Evolutionary conservation across 768 basidiomycete species (phyloP), one percentile per base, ranked within the genome.

Genomic region (Mycena filopes): DNA sequence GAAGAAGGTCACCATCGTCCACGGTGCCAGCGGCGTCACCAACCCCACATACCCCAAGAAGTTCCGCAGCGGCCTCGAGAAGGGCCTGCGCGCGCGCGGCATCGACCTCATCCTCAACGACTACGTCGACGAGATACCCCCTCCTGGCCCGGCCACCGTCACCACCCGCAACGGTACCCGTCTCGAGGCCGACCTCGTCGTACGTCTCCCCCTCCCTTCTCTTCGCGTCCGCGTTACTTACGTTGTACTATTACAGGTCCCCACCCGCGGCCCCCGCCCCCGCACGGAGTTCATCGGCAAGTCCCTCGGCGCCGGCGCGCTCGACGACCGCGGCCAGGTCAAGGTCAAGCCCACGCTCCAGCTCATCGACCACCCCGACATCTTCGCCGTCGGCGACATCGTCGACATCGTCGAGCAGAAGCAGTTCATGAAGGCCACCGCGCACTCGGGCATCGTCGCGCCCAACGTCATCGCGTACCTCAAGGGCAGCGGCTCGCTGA

Each of bases 321-420:
- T 87, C 1, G 76, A 58, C 45, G 70, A 36, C 58, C 66, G 50
- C 76, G 83, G 65, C 68, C 74, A 62, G 38, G 78, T 90, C 66
- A 84, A 81, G 61, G 80, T 89, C 21, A 73, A 75, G 31, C 76
- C 83, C 1, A 87, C 84, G 12, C 77, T 90, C n/a, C 86, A 89
- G 71, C 72, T 90, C 4, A 71, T 64, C 18, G 75, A 75, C 1
- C 75, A 87, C 70, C 72, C 82, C 0, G 77, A 77, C 54, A 83
- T 90, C 26, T 90, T 87, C 66, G 89, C 88, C 0, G 73, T 78
- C 7, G 89, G 89, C 2, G 89, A 90, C 68, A 79, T 86, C 56
- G 81, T 84, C 60, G 84, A 87, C 49, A 82, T 79, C 73, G 59
- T 70, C 0, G 89, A 89, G 71, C 84, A 85, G 69, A 89, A 89